Evolutionary conservation across 768 basidiomycete genomes (phyloP).

Genomic region (Mycena kentingensis): DNA sequence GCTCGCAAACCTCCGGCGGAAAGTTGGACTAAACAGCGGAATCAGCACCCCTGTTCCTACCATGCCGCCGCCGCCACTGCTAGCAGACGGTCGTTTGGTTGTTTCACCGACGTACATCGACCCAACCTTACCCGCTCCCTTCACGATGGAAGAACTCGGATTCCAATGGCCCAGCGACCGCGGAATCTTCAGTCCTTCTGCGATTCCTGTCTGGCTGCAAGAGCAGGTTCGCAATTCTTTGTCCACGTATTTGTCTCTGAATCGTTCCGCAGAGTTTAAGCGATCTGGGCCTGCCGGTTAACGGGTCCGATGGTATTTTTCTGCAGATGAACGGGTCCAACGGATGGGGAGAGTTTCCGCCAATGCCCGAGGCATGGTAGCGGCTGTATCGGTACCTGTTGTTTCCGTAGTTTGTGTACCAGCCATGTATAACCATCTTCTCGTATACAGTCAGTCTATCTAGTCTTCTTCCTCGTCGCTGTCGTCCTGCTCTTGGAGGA

Average conservation of each 20-base stretch:
- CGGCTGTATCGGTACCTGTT: background rate
- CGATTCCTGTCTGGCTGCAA: conserved; percentile 90
- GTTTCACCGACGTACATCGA: conserved; percentile 61
- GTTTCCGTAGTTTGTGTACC: too few species aligned
- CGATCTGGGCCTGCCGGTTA: conserved; percentile 88
- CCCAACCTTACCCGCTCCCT: conserved; percentile 56
- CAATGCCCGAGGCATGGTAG: conserved; percentile 87
- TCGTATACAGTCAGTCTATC: conserved; percentile 21
- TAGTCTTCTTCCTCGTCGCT: conserved; percentile 68
- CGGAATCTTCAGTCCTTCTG: conserved; percentile 72
- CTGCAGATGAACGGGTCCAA: conserved; percentile 68
- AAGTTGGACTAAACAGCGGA: conserved; percentile 67
- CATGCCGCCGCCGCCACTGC: conserved; percentile 52
- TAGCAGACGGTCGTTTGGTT: conserved; percentile 55
- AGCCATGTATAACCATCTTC: too few species aligned
- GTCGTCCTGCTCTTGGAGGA: conserved; percentile 84
- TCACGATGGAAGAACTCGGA: conserved; percentile 86
- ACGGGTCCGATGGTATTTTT: conserved; percentile 91
- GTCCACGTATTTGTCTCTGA: background rate
- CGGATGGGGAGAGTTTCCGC: conserved; percentile 78
- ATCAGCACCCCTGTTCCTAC: conserved; percentile 49
- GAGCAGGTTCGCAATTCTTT: conserved; percentile 65
- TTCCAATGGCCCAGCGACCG: conserved; percentile 69
- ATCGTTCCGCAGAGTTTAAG: conserved; percentile 63
- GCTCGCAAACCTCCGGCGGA: conserved; percentile 89